Base-by-base conservation (phyloP, 208 protist species). In the Leishmania braziliensis region DNA sequence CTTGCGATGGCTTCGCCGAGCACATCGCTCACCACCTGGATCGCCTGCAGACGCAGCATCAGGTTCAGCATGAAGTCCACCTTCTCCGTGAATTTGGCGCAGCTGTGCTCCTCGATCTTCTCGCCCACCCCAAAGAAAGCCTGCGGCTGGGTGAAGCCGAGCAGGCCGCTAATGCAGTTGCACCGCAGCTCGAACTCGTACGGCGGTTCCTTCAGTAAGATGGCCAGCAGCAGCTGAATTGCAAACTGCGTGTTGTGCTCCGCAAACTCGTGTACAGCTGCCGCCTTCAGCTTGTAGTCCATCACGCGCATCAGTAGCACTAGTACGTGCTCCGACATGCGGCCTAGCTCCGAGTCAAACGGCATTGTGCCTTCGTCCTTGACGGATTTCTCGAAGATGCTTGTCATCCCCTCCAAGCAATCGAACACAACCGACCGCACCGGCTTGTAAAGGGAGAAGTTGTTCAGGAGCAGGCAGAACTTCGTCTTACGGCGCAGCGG, bases 321-420 rank as follows among this genome's bases (percentile, higher is more conserved):
- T 9, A 97, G 90, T 4, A 97, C 93, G 84, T 98, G 95, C 85
- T 98, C 94, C 53, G 94, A 96, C 94, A 98, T 96, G 75, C 95
- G 94, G 51, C 95, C 95, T 66, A 98, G 90, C 80, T 98, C 94
- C 1, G 93, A 96, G 76, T 97, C 95, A 60, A 98, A 98, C 48
- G 93, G 92, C 86, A 96, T 92, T 26, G 82, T 87, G 20, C 91
- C 93, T 81, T 98, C 95, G 63, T 91, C 88, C 65, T 88, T 87
- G 77, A 98, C 97, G 36, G 93, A 85, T 33, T 89, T 91, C 86
- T 98, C 94, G 71, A 98, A 97, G 79, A 96, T 93, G 60, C 68
- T 89, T 58, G 89, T 95, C 74, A 98, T 87, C 60, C 87, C 88
- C 74, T 95, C 92, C 73, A 98, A 81, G 65, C 92, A 71, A 76